A percentile compares a stretch with the other conserved stretches of the same genome.
phyloP scores from a whole-genome alignment of 225 moss, liverwort and hornwort species.

The Polytrichum formosum region DNA sequence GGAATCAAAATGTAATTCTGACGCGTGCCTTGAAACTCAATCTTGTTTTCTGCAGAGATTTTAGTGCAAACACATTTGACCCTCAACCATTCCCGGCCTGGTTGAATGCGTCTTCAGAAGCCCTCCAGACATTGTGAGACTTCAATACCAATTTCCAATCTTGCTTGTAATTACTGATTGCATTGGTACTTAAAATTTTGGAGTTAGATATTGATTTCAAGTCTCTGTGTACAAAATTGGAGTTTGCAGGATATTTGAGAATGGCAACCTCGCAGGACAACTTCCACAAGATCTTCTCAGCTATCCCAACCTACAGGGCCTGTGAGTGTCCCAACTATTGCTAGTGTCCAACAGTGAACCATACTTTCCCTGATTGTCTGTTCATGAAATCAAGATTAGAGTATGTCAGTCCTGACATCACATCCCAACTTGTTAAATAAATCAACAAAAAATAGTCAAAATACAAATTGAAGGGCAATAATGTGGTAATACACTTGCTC shows the following conservation, averaged over 20 bases:
- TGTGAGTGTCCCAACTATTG: conserved; percentile 27
- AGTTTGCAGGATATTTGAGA: conserved; percentile 25
- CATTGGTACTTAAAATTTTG: too few species aligned
- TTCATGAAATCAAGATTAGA: too few species aligned
- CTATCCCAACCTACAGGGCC: conserved; percentile 25
- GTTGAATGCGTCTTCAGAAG: conserved; percentile 27
- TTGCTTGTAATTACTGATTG: neutral
- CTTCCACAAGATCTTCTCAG: conserved; percentile 36
- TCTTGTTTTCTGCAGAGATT: conserved; percentile 38
- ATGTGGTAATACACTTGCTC: too few species aligned
- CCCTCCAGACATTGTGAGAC: conserved; percentile 37
- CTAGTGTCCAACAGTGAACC: too few species aligned
- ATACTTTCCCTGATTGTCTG: too few species aligned
- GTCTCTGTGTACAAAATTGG: neutral
- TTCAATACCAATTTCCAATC: neutral
- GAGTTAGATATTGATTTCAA: too few species aligned
- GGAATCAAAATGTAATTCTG: too few species aligned
- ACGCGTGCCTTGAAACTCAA: neutral
- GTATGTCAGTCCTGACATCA: too few species aligned
- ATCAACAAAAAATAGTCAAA: too few species aligned
- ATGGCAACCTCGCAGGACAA: conserved; percentile 20
- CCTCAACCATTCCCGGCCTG: conserved; percentile 47
- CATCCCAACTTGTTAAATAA: too few species aligned
- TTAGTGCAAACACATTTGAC: conserved; percentile 38
- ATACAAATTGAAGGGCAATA: too few species aligned